Evolutionary conservation across 1,284 basidiomycete genomes (phyloP).

Genomic region (Agroathelia rolfsii): DNA sequence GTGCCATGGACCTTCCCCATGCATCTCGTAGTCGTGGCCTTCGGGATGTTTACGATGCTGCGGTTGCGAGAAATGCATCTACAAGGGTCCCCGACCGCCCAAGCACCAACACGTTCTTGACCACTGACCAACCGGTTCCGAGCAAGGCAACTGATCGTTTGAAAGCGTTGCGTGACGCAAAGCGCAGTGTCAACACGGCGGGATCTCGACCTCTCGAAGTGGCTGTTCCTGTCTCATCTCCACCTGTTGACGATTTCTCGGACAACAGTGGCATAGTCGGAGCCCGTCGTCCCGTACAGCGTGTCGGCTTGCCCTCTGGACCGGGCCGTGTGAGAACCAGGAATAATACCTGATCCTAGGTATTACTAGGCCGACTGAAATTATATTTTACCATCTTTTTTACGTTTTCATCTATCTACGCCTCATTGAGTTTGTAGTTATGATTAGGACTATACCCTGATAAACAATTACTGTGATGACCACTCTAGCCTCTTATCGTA

Average conservation of each 20-base stretch:
- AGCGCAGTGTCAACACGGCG: constrained; percentile 27
- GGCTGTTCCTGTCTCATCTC: constrained; percentile 11
- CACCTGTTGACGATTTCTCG: constrained; percentile 7
- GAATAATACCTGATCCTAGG: too few species aligned
- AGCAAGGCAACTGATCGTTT: constrained; percentile 38
- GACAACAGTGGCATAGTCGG: constrained; percentile 7
- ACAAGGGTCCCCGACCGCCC: constrained; percentile 5
- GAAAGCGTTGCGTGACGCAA: constrained; percentile 44
- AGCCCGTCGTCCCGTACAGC: constrained; percentile 11
- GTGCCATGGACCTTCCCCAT: constrained; percentile 4
- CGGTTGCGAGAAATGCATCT: constrained; percentile 12
- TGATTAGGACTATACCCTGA: too few species aligned
- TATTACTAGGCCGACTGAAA: too few species aligned
- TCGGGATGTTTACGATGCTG: constrained; percentile 28
- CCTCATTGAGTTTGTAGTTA: too few species aligned
- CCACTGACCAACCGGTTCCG: constrained; percentile 14
- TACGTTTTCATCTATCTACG: too few species aligned
- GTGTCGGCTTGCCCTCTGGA: constrained; percentile 21
- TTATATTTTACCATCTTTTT: too few species aligned
- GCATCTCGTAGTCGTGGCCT: constrained; percentile 17
- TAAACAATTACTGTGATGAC: too few species aligned
- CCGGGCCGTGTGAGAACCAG: constrained; percentile 12
- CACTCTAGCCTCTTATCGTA: too few species aligned
- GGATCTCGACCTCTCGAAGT: too few species aligned
- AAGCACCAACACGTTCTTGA: constrained; percentile 4